Evolutionary conservation across 768 basidiomycete genomes (phyloP).

Genomic region (Mycena belliarum): DNA sequence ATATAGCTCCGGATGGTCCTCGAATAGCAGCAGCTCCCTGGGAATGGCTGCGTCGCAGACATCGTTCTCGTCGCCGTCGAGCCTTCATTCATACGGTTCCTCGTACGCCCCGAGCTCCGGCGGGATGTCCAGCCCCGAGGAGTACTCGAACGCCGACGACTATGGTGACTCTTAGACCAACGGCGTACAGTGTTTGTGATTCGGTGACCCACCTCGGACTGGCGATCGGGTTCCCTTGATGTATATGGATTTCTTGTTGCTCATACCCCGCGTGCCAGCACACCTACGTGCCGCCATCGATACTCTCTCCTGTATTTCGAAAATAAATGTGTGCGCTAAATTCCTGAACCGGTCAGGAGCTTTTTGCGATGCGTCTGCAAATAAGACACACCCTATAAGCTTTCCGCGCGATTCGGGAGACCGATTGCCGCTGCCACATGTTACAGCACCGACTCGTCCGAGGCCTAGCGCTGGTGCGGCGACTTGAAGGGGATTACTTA

Average conservation of each 20-base stretch:
- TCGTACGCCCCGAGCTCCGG: conserved; percentile 36
- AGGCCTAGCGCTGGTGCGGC: conserved; percentile 11
- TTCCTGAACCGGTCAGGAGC: neutral
- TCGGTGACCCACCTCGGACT: conserved; percentile 6
- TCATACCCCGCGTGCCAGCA: neutral
- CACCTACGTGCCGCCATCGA: neutral
- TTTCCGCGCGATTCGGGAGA: conserved; percentile 15
- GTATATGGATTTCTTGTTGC: too few species aligned
- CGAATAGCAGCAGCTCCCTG: conserved; percentile 9
- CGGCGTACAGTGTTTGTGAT: conserved; percentile 2
- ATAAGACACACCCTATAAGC: conserved; percentile 4
- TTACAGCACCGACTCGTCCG: conserved; percentile 12
- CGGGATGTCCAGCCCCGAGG: conserved; percentile 43
- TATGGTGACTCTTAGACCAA: conserved; percentile 39
- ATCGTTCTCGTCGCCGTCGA: conserved; percentile 22
- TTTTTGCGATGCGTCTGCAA: conserved; percentile 6
- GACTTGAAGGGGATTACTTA: conserved; percentile 14
- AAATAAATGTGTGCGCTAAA: conserved; percentile 5
- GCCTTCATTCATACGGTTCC: conserved; percentile 32
- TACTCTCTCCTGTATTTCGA: conserved; percentile 1
- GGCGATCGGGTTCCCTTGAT: conserved; percentile 1
- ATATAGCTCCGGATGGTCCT: conserved; percentile 12
- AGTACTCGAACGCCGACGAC: conserved; percentile 39
- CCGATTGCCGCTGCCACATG: conserved; percentile 19
- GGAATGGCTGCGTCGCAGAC: conserved; percentile 11